Conservation (phyloP, 2,329 filamentous ascomycete species). For the Ramularia collo-cygni region DNA sequence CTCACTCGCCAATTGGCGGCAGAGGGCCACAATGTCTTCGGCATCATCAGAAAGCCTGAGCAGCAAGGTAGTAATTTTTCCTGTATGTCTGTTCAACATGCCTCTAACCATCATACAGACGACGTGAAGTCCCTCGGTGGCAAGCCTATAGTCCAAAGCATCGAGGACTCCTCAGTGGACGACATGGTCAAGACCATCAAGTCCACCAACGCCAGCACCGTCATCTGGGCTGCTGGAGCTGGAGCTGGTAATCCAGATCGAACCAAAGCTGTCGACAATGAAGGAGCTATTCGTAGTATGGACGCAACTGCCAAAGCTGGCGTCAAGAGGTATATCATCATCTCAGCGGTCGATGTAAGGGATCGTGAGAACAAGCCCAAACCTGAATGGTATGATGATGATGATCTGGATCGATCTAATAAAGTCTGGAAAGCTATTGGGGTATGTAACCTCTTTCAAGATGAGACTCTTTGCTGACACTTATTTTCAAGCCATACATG, state of each 20-base stretch:
- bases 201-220: slow-evolving; percentile 27
- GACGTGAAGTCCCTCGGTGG: slow-evolving; percentile 37
- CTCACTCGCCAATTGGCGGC: slow-evolving; percentile 27
- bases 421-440: slow-evolving; percentile 36
- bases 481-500: slow-evolving; percentile 28
- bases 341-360: slow-evolving; percentile 56
- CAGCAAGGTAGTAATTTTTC: slow-evolving; percentile 27
- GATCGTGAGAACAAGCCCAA: slow-evolving; percentile 33
- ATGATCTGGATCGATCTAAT: slow-evolving; percentile 31
- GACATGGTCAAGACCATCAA: slow-evolving; percentile 35
- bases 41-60: slow-evolving; percentile 28
- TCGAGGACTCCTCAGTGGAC: slow-evolving; percentile 34
- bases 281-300: slow-evolving; percentile 58
- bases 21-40: slow-evolving; percentile 27
- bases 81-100: not conserved
- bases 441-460: not conserved
- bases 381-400: slow-evolving; percentile 41
- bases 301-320: slow-evolving; percentile 51
- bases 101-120: slow-evolving; percentile 23
- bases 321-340: slow-evolving; percentile 56
- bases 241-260: slow-evolving; percentile 41
- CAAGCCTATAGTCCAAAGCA: slow-evolving; percentile 38
- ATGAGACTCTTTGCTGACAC: not conserved
- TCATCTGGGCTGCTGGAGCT: slow-evolving; percentile 30
- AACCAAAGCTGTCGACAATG: slow-evolving; percentile 54